phyloP scores from a whole-genome alignment of 2,329 filamentous ascomycete species.

The Juglanconis sp. region DNA sequence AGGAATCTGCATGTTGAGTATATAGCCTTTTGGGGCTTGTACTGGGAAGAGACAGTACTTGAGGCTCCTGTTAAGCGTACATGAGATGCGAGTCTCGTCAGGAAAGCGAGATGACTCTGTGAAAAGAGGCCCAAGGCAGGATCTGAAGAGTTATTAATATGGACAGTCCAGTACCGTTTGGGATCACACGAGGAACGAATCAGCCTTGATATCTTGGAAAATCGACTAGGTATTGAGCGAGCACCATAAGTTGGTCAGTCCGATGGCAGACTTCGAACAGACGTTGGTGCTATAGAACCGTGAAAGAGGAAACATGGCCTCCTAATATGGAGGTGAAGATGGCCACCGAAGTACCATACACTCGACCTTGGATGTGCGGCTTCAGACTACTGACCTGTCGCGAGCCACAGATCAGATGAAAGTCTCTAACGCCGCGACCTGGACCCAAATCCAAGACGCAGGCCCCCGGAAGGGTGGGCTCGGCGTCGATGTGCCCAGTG shows the following conservation, averaged over 20 bases:
- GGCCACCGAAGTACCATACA: background rate
- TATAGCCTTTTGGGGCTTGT: background rate
- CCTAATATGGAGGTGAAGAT: background rate
- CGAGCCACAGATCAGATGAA: slow-evolving; percentile 2
- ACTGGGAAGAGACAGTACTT: background rate
- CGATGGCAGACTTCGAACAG: background rate
- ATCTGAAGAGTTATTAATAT: background rate
- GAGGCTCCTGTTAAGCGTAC: background rate
- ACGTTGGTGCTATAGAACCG: background rate
- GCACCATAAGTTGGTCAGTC: background rate
- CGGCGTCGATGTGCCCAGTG: background rate
- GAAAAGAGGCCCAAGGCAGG: background rate
- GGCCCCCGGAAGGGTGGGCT: background rate
- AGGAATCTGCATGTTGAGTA: slow-evolving; percentile 25
- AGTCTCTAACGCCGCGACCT: background rate
- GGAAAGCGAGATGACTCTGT: background rate
- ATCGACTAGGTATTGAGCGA: background rate
- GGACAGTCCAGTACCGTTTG: background rate
- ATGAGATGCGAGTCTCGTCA: background rate
- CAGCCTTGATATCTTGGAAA: background rate
- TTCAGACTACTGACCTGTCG: background rate
- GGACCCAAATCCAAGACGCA: background rate
- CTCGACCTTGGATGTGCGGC: background rate
- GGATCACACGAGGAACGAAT: background rate
- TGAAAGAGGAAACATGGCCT: background rate